These are phyloP conservation scores for Tympanopsis confertula DNA, from an alignment of 2,329 filamentous ascomycete species.

Conservation along the genomic window DNA sequence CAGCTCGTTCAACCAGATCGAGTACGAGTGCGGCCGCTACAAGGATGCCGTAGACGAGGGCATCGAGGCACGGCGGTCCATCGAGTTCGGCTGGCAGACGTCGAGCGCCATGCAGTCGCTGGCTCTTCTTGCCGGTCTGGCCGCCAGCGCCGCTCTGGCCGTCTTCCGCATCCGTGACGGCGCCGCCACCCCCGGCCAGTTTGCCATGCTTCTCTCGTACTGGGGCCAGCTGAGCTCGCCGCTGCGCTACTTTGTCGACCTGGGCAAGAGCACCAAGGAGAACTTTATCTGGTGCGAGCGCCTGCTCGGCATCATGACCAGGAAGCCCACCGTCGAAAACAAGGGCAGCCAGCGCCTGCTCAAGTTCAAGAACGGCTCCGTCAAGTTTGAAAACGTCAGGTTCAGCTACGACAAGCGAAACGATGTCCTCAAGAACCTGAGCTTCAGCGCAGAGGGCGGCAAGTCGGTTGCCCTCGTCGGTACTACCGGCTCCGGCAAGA, in stretches of 20 bases:
- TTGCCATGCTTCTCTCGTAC: constrained; percentile 62
- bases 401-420: constrained; percentile 51
- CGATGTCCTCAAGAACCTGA: constrained; percentile 40
- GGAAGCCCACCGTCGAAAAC: constrained; percentile 40
- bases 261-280: constrained; percentile 42
- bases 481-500: constrained; percentile 47
- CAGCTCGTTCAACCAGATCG: constrained; percentile 45
- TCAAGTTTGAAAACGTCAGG: constrained; percentile 40
- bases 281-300: constrained; percentile 46
- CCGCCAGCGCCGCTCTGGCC: constrained; percentile 48
- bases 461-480: constrained; percentile 49
- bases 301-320: constrained; percentile 44
- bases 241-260: constrained; percentile 54
- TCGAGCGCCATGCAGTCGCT: constrained; percentile 45
- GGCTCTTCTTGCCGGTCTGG: constrained; percentile 57
- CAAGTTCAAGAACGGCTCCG: constrained; percentile 36
- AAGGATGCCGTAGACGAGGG: constrained; percentile 32
- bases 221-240: constrained; percentile 64
- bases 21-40: constrained; percentile 42
- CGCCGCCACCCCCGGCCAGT: constrained; percentile 50
- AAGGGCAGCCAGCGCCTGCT: constrained; percentile 36
- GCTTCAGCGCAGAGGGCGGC: constrained; percentile 35
- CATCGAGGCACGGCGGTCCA: constrained; percentile 21
- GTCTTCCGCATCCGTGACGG: constrained; percentile 56
- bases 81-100: constrained; percentile 32